phyloP scores from a whole-genome alignment of 768 basidiomycete genomes.

The Lactifluus volemus region DNA sequence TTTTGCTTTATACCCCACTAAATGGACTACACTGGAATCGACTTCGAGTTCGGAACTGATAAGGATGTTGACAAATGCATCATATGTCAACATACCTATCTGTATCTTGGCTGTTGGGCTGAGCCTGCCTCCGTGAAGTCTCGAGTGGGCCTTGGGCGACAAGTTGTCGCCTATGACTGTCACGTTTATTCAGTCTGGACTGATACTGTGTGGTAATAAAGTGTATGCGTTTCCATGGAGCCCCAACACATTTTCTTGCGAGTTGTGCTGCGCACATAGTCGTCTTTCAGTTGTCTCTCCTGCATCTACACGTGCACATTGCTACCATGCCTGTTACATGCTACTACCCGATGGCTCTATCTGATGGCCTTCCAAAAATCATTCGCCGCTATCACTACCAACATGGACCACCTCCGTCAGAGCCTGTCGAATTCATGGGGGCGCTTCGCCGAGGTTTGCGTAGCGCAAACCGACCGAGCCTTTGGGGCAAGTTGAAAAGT shows the following conservation, averaged over 20 bases:
- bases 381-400: neutral
- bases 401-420: neutral
- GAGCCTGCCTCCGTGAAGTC: no score
- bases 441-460: conserved; percentile 3
- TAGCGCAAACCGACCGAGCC: neutral
- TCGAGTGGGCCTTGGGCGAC: no score
- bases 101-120: no score
- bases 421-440: neutral
- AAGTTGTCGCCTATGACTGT: no score
- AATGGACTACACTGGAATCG: no score
- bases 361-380: neutral
- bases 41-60: no score
- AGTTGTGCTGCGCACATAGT: conserved; percentile 1
- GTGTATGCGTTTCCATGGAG: neutral
- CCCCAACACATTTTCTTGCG: neutral
- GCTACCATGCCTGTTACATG: neutral
- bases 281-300: neutral
- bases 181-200: neutral
- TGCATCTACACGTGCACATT: neutral
- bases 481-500: conserved; percentile 4
- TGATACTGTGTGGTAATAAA: conserved; percentile 1
- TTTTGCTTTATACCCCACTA: no score
- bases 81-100: no score
- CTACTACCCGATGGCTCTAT: neutral
- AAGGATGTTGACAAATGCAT: no score